Evolutionary conservation across 2,329 filamentous ascomycete genomes (phyloP), one percentile per base, ranked within the genome.

Genomic region (Tolypocladium ovalisporum): DNA sequence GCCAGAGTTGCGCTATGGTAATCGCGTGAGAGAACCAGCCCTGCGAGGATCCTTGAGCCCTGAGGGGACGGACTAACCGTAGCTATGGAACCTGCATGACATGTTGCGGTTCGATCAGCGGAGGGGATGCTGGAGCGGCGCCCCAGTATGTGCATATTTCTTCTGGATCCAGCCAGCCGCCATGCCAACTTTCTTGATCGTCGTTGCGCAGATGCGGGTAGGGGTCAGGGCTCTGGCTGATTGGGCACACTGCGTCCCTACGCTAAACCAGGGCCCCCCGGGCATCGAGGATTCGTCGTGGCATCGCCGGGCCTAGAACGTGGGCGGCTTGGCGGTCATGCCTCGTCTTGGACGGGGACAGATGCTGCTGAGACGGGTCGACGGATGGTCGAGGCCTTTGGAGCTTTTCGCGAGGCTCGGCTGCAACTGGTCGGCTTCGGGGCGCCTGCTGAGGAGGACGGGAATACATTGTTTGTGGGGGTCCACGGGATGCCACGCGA

Each of bases 261-360:
- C n/a, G n/a, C n/a, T n/a, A n/a, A n/a, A n/a, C n/a, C n/a, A n/a
- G n/a, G n/a, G n/a, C n/a, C n/a, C n/a, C 29, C 29, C 32, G 47
- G 12, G 29, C 47, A 52, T 52, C 47, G 47, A 52, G 29, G 19
- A 35, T 52, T 35, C 29, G 19, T 52, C 36, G 44, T 55, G 24
- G 56, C 36, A 37, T 52, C 34, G 52, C 42, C 19, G 44, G 53
- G 56, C 49, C 56, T 34, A 37, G 53, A 57, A 57, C 52, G 29
- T 12, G 3, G 39, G 40, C 24, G 40, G 40, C 40, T 44, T 44
- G 32, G 36, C 5, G n/a, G 17, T 39, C n/a, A 10, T 40, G 22
- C 4, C 19, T 24, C 8, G 44, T 19, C 24, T 34, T n/a, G 29
- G 47, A n/a, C 44, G 2, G 44, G 44, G 13, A 27, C 5, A 27